phyloP scores from a whole-genome alignment of 2,329 filamentous ascomycete genomes.

The Botryosphaeria dothidea region DNA sequence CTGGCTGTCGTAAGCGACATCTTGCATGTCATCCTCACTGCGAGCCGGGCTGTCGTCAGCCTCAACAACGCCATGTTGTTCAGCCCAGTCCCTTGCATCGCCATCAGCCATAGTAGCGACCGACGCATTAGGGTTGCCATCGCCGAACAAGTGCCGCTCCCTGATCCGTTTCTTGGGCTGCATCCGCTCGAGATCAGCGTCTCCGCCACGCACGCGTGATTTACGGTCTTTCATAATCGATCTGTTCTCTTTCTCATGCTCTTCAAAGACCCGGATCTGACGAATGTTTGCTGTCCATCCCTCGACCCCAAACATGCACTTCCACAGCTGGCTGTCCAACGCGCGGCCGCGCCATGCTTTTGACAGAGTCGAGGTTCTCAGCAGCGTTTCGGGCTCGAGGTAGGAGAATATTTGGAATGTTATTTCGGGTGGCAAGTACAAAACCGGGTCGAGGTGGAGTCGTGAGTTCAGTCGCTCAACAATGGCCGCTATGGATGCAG shows the following conservation, averaged over 20 bases:
- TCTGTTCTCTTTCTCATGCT: conserved; percentile 46
- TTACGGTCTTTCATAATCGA: conserved; percentile 44
- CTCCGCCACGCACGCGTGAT: conserved; percentile 34
- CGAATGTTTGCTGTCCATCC: conserved; percentile 74
- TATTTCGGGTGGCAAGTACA: conserved; percentile 84
- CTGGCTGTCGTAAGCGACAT: conserved; percentile 28
- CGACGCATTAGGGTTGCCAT: not conserved
- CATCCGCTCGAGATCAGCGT: conserved; percentile 32
- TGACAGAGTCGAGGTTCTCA: conserved; percentile 77
- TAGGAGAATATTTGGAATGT: conserved; percentile 87
- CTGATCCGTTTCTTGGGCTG: conserved; percentile 55
- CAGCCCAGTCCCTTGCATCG: conserved; percentile 38
- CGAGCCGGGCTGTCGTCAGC: conserved; percentile 40
- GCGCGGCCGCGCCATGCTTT: conserved; percentile 80
- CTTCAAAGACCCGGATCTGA: conserved; percentile 69
- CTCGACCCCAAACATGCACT: conserved; percentile 76
- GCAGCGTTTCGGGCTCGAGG: conserved; percentile 76
- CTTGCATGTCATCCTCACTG: conserved; percentile 41
- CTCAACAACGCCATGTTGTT: conserved; percentile 51
- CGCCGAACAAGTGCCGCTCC: conserved; percentile 44
- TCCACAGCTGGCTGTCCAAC: conserved; percentile 84
- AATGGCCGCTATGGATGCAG: conserved; percentile 75
- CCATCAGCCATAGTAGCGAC: not conserved
- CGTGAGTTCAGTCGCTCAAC: conserved; percentile 78
- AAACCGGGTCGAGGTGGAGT: conserved; percentile 89